Evolutionary conservation across 305 asterid species (phyloP).

Genomic region (Solanum chacoense): DNA sequence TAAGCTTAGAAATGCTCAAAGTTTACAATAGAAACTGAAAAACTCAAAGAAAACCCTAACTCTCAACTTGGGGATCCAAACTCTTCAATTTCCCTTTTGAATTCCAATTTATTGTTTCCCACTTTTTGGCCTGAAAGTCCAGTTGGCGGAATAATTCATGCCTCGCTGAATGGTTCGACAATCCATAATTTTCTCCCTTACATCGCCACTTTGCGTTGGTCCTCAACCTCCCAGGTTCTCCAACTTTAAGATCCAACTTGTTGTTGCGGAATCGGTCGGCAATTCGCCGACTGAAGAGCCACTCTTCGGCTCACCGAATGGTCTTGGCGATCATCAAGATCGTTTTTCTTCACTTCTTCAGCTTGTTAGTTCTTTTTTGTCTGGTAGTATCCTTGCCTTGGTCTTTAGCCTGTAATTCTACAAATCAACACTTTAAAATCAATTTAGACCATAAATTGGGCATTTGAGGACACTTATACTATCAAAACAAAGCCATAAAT

Average conservation of each 20-base stretch:
- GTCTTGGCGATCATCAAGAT: not conserved
- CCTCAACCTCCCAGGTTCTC: not conserved
- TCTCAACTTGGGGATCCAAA: not conserved
- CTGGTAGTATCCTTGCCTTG: not conserved
- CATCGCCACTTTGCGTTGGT: not conserved
- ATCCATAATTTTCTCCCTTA: not conserved
- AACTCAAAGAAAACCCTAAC: not conserved
- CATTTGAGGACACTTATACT: not conserved
- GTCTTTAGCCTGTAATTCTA: not conserved
- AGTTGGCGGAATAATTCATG: not conserved
- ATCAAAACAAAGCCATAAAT: not conserved
- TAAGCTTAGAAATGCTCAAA: not conserved
- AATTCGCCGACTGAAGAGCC: not conserved
- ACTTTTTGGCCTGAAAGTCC: not conserved
- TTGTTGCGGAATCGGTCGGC: not conserved
- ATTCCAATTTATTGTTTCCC: not conserved
- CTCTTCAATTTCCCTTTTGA: not conserved
- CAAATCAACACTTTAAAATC: too few species aligned
- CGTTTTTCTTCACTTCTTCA: not conserved
- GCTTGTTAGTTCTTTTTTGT: not conserved
- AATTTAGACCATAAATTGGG: not conserved
- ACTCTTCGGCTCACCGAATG: not conserved
- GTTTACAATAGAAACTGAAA: not conserved
- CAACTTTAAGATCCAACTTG: not conserved
- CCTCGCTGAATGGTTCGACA: not conserved